Percentiles rank a stretch among this genome's conserved stretches.
phyloP scores from a whole-genome alignment of 2,329 filamentous ascomycete genomes.

The Dryadomyces quercivorus region DNA sequence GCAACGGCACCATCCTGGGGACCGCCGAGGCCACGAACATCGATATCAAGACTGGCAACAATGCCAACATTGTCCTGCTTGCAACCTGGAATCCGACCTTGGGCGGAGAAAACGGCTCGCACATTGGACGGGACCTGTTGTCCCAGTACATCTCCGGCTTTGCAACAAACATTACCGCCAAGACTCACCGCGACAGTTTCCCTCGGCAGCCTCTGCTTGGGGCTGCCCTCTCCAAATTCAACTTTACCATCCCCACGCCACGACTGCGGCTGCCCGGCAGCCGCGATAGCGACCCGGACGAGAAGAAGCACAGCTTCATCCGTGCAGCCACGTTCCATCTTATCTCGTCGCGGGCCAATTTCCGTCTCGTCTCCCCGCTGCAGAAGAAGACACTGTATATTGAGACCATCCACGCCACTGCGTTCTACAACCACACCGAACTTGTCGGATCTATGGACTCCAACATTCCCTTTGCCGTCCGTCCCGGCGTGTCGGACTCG shows the following conservation, averaged over 20 bases:
- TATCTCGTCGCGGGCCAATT: constrained; percentile 73
- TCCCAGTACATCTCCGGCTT: constrained; percentile 80
- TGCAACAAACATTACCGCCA: constrained; percentile 70
- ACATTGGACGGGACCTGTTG: constrained; percentile 58
- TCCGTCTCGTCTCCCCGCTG: constrained; percentile 72
- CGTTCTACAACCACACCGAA: constrained; percentile 71
- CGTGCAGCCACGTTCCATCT: constrained; percentile 78
- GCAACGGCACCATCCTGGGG: constrained; percentile 63
- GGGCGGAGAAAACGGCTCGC: constrained; percentile 47
- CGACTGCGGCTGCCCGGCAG: constrained; percentile 30
- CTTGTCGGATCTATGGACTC: constrained; percentile 68
- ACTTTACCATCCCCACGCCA: constrained; percentile 61
- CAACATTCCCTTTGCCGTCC: constrained; percentile 60
- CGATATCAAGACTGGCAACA: constrained; percentile 54
- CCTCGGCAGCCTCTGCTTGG: constrained; percentile 63
- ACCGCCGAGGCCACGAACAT: constrained; percentile 58
- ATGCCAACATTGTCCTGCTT: constrained; percentile 54
- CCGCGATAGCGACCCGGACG: constrained; percentile 24
- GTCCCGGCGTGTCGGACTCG: constrained; percentile 59
- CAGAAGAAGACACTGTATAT: constrained; percentile 61
- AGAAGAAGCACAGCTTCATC: constrained; percentile 49
- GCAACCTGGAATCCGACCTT: constrained; percentile 64
- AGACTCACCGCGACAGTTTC: constrained; percentile 58
- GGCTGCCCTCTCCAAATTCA: constrained; percentile 57
- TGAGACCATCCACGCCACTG: constrained; percentile 70